phyloP scores from a whole-genome alignment of 2,329 filamentous ascomycete species.

The Purpureocillium takamizusanense region DNA sequence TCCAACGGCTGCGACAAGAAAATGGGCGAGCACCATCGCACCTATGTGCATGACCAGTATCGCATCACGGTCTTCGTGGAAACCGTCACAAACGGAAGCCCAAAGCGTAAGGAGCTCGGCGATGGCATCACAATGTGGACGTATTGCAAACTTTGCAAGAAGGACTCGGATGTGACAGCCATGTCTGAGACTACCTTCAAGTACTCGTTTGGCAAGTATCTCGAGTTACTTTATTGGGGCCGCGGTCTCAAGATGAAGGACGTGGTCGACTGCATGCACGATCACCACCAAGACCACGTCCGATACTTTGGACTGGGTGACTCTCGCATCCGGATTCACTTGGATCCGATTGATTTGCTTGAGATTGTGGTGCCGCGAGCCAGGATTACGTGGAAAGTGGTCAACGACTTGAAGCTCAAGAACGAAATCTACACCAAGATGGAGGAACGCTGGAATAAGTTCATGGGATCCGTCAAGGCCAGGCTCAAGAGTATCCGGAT shows the following conservation, averaged over 20 bases:
- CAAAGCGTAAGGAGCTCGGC: slow-evolving; percentile 31
- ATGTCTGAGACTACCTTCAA: slow-evolving; percentile 97
- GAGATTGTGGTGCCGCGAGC: slow-evolving; percentile 90
- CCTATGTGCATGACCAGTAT: slow-evolving; percentile 93
- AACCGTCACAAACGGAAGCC: slow-evolving; percentile 32
- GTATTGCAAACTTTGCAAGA: slow-evolving; percentile 83
- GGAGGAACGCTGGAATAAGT: slow-evolving; percentile 74
- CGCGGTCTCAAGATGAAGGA: slow-evolving; percentile 67
- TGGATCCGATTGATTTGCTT: slow-evolving; percentile 83
- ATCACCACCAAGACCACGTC: slow-evolving; percentile 85
- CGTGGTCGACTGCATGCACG: slow-evolving; percentile 69
- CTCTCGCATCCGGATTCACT: slow-evolving; percentile 79
- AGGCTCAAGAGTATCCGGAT: slow-evolving; percentile 83
- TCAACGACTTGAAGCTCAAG: slow-evolving; percentile 83
- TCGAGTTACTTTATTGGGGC: slow-evolving; percentile 97
- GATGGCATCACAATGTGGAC: slow-evolving; percentile 93
- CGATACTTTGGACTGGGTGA: slow-evolving; percentile 88
- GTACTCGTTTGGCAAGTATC: slow-evolving; percentile 96
- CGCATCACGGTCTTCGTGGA: slow-evolving; percentile 89
- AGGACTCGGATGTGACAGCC: slow-evolving; percentile 77
- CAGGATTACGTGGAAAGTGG: slow-evolving; percentile 94
- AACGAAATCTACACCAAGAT: slow-evolving; percentile 81
- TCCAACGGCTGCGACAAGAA: slow-evolving; percentile 79
- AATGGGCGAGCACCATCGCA: slow-evolving; percentile 88
- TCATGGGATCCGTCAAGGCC: slow-evolving; percentile 78